Conservation (phyloP, 306 rosid species). For the Cyamopsis tetragonoloba region DNA sequence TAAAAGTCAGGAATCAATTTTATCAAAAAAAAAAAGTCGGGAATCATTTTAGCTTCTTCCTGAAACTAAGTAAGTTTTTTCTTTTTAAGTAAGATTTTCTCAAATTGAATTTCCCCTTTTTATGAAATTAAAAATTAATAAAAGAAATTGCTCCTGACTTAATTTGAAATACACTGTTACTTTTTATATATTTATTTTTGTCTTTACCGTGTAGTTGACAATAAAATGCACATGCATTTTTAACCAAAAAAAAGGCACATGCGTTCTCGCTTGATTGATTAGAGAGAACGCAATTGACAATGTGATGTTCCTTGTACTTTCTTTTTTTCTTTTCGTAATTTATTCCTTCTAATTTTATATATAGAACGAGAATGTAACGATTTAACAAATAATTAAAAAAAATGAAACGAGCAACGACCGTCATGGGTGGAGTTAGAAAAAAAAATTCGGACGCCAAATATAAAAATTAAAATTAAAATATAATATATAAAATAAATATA, state of each 20-base stretch:
- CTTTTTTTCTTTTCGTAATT: too few relatives aligned
- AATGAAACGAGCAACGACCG: too few relatives aligned
- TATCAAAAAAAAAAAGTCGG: too few relatives aligned
- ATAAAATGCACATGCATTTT: constrained; percentile 23
- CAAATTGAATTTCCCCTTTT: neutral
- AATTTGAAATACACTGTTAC: neutral
- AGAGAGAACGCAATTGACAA: neutral
- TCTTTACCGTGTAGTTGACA: neutral
- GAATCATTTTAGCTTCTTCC: constrained; percentile 16
- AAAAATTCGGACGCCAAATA: too few relatives aligned
- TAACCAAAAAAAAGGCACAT: constrained; percentile 21
- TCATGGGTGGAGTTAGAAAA: too few relatives aligned
- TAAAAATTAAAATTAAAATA: too few relatives aligned
- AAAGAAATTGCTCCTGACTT: neutral
- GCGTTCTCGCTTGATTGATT: neutral
- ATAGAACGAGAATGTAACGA: neutral
- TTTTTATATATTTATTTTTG: neutral
- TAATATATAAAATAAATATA: too few relatives aligned
- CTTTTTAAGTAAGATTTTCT: too few relatives aligned
- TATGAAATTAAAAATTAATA: neutral
- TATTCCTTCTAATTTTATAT: neutral
- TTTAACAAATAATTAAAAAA: too few relatives aligned
- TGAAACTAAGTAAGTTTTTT: too few relatives aligned
- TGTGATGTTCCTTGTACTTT: too few relatives aligned
- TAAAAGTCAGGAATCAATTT: neutral